Evolutionary conservation across 148 eudicot genomes (phyloP), one percentile per base, ranked within the genome.

Genomic region (Silene latifolia): DNA sequence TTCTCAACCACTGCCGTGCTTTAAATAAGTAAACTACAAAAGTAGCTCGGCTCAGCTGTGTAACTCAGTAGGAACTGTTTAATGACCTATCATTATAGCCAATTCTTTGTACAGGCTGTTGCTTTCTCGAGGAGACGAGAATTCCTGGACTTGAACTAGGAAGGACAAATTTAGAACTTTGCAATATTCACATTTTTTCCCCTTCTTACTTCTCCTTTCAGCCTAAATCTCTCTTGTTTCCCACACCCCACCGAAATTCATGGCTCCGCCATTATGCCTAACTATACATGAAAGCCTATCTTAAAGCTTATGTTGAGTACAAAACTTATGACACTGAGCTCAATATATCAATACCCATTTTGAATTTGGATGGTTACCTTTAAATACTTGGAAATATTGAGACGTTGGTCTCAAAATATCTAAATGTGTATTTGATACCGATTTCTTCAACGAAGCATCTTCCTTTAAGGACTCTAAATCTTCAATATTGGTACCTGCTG

Each of bases 341-440:
- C 24, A 9, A 20, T 6, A 24, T 7, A 0, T 9, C 29, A 63
- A 9, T 60, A 15, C 74, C 65, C 9, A 25, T 4, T 64, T 58
- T 4, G 29, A 58, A 71, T 24, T 59, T 56, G 21, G 57, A 84
- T 48, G 42, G 67, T 77, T 84, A 89, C 94, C 90, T 89, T 81
- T 87, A 72, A 82, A 80, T 48, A 84, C 61, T 72, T 90, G 82
- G 69, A 78, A 82, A 74, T 83, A 81, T 66, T 87, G 89, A 84
- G 88, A 80, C 69, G 87, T 82, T 59, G 91, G 88, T 77, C 88
- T 88, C 85, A 82, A 79, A 80, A 87, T 85, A 77, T 82, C 87
- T 72, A 83, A 80, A 79, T 14, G 86, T 82, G 87, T 83, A 66
- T 83, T 83, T 8, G 89, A 78, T 70, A 66, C 85, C 57, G 85